Conservation (phyloP, 176 grass and related monocot species). For the Areca catechu region DNA sequence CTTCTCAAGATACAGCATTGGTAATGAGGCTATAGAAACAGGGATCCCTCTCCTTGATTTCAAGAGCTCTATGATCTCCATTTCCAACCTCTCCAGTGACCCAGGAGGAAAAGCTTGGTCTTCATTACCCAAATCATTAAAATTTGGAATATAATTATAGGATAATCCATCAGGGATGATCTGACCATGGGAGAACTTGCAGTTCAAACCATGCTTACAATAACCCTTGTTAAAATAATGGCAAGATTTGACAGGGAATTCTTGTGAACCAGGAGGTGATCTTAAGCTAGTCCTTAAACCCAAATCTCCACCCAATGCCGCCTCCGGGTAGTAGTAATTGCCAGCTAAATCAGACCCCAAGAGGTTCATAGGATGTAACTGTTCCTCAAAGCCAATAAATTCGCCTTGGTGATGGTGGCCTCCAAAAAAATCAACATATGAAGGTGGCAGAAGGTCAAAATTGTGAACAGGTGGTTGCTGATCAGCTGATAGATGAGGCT, state of each 20-base stretch:
- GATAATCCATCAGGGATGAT: conserved; percentile 24
- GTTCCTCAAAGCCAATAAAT: conserved; percentile 24
- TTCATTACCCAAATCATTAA: conserved; percentile 9
- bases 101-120: conserved; percentile 14
- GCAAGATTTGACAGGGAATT: conserved; percentile 33
- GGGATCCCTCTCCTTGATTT: conserved; percentile 46
- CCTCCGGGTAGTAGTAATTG: conserved; percentile 26
- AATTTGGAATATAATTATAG: background rate
- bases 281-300: background rate
- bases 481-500: conserved; percentile 6
- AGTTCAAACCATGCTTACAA: conserved; percentile 69
- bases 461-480: conserved; percentile 1
- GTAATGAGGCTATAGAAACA: conserved; percentile 75
- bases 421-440: conserved; percentile 2
- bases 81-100: conserved; percentile 31
- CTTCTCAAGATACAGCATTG: conserved; percentile 61
- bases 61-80: conserved; percentile 56
- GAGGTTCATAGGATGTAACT: conserved; percentile 1
- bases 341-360: background rate
- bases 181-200: conserved; percentile 53
- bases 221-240: conserved; percentile 73
- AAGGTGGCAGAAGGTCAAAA: background rate
- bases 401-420: conserved; percentile 1
- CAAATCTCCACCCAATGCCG: conserved; percentile 12
- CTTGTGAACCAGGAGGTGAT: conserved; percentile 17